A percentile compares a stretch with the other conserved stretches of the same genome.
Conservation (phyloP, 2,329 filamentous ascomycete species). For the Apiospora pterosperma region DNA sequence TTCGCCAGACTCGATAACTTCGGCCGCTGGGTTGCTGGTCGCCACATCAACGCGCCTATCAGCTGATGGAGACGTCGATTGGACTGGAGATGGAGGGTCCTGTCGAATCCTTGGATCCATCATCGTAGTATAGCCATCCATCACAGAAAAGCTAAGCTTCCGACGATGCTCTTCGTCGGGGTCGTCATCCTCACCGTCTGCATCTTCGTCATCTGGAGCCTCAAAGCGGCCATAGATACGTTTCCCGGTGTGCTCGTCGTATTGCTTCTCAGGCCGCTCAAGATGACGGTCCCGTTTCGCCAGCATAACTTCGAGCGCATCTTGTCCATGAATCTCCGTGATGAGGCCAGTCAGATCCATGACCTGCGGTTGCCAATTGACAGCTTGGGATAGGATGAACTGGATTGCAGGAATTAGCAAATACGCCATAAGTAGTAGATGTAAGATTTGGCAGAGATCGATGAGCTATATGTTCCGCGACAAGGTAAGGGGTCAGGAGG, state of each 20-base stretch:
- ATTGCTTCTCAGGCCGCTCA: conserved; percentile 52
- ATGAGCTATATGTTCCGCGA: too few species aligned
- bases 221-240: conserved; percentile 78
- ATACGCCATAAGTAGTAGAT: background rate
- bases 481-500: background rate
- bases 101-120: conserved; percentile 65
- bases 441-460: too few species aligned
- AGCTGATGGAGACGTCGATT: background rate
- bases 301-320: conserved; percentile 59
- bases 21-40: background rate
- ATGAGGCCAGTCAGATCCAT: conserved; percentile 64
- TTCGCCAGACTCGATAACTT: background rate
- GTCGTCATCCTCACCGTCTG: conserved; percentile 44
- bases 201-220: conserved; percentile 59
- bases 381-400: conserved; percentile 56
- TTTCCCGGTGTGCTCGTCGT: conserved; percentile 65
- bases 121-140: conserved; percentile 32
- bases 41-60: background rate
- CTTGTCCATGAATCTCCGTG: conserved; percentile 46
- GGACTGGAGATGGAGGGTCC: conserved; percentile 24
- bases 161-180: conserved; percentile 54
- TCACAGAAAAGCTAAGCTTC: conserved; percentile 55
- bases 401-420: conserved; percentile 21
- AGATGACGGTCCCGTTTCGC: conserved; percentile 64
- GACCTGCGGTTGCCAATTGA: conserved; percentile 64